Conservation (phyloP, 441 rosid genomes). For the Kokia cookei region DNA sequence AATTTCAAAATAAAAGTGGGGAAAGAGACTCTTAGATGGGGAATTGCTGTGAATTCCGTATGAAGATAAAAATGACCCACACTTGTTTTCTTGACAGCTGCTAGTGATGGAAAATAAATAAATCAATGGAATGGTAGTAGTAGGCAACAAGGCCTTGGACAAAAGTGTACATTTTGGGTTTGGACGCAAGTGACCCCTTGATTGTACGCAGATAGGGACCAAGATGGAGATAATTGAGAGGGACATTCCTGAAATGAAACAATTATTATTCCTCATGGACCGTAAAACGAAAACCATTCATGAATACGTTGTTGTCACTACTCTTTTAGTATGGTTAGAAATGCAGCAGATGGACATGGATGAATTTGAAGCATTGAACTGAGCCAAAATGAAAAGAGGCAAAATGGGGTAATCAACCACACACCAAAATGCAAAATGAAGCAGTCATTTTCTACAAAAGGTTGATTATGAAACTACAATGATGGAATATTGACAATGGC, state of each 20-base stretch:
- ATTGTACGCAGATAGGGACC: slow-evolving; percentile 1
- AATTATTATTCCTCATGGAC: no score
- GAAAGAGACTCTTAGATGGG: slow-evolving; percentile 26
- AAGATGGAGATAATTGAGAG: neutral
- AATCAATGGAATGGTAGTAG: neutral
- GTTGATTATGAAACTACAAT: neutral
- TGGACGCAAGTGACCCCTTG: slow-evolving; percentile 19
- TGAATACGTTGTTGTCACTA: no score
- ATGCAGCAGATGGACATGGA: neutral
- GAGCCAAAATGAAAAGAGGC: neutral
- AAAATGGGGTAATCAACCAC: neutral
- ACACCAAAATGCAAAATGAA: neutral
- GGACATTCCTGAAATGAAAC: neutral
- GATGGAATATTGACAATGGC: slow-evolving; percentile 8
- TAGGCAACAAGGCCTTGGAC: slow-evolving; percentile 16
- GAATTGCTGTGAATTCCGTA: slow-evolving; percentile 13
- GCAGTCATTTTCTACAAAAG: slow-evolving; percentile 3
- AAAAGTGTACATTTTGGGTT: slow-evolving; percentile 23
- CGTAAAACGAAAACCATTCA: no score
- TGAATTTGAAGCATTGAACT: neutral
- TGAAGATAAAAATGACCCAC: slow-evolving; percentile 32
- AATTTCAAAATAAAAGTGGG: neutral
- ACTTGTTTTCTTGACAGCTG: slow-evolving; percentile 5
- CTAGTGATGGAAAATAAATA: neutral
- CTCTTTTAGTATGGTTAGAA: no score